Base-by-base conservation (phyloP, 148 eudicot species). In the Rhododendron mucronatum region DNA sequence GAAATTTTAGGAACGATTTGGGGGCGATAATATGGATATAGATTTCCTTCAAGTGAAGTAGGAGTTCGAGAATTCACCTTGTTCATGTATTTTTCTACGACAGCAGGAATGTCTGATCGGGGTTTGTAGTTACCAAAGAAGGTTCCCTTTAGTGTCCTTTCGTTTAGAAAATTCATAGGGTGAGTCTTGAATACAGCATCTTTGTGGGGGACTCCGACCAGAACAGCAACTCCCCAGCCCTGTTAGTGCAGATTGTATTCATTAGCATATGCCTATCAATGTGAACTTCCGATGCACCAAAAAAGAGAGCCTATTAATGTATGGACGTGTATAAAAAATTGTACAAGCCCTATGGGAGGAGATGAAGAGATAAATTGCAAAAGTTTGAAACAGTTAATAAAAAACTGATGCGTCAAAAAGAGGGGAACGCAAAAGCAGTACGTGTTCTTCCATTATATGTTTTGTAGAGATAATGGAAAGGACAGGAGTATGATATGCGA, bases 141-240 rank as follows among this genome's bases (percentile, higher is more conserved):
- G 26, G 98, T 96, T 12, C 98, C 98, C 88, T 90, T 96, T 35
- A 96, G 95, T 48, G 98, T 94, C 88, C 93, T 92, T 63, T 63
- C 69, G n/a, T n/a, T 63, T 0, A 63, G 69, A 28, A 63, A 63
- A 23, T 63, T 63, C 28, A 95, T 78, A 0, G 98, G 98, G 74
- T 91, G 90, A 10, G 98, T 96, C 87, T 90, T 95, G 91, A 96
- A 95, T 21, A 89, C 91, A 6, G 91, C 93, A 65, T 96, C 98
- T 86, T 91, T 96, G 92, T 90, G 91, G 1, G 98, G 98, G 26
- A 95, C 95, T 16, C 98, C 96, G 45, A 91, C 93, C 11, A 95
- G 95, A 77, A 94, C 98, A 53, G 96, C 96, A 11, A 93, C 98
- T 63, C 98, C 98, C 98, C 98, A 96, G 12, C 98, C 98, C 98